phyloP scores from a whole-genome alignment of 345 rosid genomes.

The Firmiana major region DNA sequence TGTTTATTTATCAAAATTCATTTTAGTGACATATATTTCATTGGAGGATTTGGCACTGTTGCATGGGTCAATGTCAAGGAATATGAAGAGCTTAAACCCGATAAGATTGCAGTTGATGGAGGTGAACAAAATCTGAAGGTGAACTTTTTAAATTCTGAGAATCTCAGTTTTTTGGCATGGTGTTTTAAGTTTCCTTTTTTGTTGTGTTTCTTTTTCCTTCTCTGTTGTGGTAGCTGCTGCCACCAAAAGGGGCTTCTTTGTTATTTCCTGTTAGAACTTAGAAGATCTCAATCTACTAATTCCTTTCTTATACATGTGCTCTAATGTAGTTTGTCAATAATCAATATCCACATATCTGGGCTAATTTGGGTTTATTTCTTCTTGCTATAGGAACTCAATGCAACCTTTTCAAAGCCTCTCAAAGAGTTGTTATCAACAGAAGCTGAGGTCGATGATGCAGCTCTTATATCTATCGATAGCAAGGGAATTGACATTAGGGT shows the following conservation, averaged over 20 bases:
- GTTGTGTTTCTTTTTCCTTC: background rate
- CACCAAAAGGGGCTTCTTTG: background rate
- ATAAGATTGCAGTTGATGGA: constrained; percentile 93
- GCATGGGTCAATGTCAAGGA: constrained; percentile 96
- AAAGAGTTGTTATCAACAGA: constrained; percentile 61
- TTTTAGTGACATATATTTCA: constrained; percentile 87
- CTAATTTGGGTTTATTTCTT: too few relatives aligned
- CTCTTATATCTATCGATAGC: constrained; percentile 92
- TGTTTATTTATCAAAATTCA: background rate
- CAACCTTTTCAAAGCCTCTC: constrained; percentile 76
- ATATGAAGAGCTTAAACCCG: constrained; percentile 75
- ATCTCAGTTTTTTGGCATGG: background rate
- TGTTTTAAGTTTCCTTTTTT: background rate
- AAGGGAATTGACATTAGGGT: constrained; percentile 88
- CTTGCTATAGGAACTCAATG: constrained; percentile 65
- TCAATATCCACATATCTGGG: too few relatives aligned
- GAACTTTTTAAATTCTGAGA: background rate
- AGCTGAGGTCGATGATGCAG: constrained; percentile 87
- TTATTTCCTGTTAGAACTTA: background rate
- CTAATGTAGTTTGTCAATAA: too few relatives aligned
- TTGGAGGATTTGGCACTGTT: constrained; percentile 98
- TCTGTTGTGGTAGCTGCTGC: background rate
- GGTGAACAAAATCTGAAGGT: constrained; percentile 95
- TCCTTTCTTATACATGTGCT: background rate
- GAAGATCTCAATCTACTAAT: background rate